Base-by-base conservation (phyloP, 2,329 filamentous ascomycete genomes). In the Madurella mycetomatis region DNA sequence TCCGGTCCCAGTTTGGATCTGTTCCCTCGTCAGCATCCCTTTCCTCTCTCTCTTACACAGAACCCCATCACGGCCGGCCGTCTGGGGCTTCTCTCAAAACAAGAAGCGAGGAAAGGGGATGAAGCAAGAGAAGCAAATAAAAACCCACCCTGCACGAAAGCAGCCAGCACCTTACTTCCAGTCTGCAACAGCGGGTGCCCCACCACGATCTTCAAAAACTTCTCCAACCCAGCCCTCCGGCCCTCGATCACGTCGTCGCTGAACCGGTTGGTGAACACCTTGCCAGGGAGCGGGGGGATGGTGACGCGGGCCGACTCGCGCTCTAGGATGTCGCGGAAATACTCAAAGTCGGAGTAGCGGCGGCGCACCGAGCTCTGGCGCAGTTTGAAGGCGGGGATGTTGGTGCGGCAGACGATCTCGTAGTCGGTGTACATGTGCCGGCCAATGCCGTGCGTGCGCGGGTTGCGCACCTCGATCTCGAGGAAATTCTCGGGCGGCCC, bases 401-500 rank as follows among this genome's bases (percentile, higher is more conserved):
- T 99, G 74, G 94, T 99, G 66, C 89, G 87, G 78, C 94, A 96
- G 65, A 95, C 82, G 69, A 99, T 96, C 74, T 97, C 92, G 79
- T 97, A 99, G 74, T 95, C 94, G 51, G 94, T 99, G 79, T 97
- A 97, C 91, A 96, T 96, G 76, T 85, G 84, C 64, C 94, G 89
- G 61, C 92, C 92, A 68, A 94, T 91, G 70, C 95, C 94, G 73
- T 95, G 90, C 30, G 92, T 96, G 74, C 91, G 87, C 34, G 94
- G 94, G 71, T 94, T 94, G 70, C 88, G 88, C 65, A 97, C 90
- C 80, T 99, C 94, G 61, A 99, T 96, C 78, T 99, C 94, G 51
- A 99, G 83, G 70, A 97, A 96, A 78, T 99, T 99, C 80, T 99
- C 94, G 5, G 94, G 94, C 46, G 92, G 90, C 13, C 92, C 94